phyloP scores from a whole-genome alignment of 768 basidiomycete species.

The Dioszegia crocea region DNA sequence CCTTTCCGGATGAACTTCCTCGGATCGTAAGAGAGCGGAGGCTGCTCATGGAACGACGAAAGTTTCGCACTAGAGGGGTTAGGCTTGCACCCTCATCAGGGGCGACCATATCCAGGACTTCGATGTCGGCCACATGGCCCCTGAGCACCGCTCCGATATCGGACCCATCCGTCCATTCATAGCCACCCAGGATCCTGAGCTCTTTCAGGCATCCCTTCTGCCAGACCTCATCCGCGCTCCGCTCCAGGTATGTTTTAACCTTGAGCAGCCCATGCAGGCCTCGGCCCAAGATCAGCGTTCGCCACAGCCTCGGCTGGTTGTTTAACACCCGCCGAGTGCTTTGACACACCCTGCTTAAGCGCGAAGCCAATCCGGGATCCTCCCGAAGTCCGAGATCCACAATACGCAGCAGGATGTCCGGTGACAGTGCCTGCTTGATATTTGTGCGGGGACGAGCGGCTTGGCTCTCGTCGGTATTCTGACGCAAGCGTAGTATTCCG shows the following conservation, averaged over 20 bases:
- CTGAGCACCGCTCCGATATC: neutral
- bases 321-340: slow-evolving; percentile 1
- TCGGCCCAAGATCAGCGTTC: slow-evolving; percentile 6
- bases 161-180: neutral
- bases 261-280: neutral
- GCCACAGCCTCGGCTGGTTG: slow-evolving; percentile 11
- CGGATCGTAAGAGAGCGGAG: too few relatives aligned
- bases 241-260: slow-evolving; percentile 3
- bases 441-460: neutral
- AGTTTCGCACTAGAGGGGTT: too few relatives aligned
- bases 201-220: neutral
- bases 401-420: slow-evolving; percentile 15
- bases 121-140: neutral
- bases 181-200: neutral
- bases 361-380: neutral
- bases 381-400: neutral
- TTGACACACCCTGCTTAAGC: slow-evolving; percentile 11
- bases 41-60: too few relatives aligned
- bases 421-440: slow-evolving; percentile 1
- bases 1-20: too few relatives aligned
- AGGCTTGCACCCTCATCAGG: too few relatives aligned
- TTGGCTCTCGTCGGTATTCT: too few relatives aligned
- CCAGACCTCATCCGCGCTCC: neutral
- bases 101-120: too few relatives aligned
- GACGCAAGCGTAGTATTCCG: too few relatives aligned